Percentiles rank a stretch among this genome's conserved stretches.
These are phyloP conservation scores for Trematosphaeria pertusa DNA, from an alignment of 2,329 filamentous ascomycete species.

Conservation along the genomic window DNA sequence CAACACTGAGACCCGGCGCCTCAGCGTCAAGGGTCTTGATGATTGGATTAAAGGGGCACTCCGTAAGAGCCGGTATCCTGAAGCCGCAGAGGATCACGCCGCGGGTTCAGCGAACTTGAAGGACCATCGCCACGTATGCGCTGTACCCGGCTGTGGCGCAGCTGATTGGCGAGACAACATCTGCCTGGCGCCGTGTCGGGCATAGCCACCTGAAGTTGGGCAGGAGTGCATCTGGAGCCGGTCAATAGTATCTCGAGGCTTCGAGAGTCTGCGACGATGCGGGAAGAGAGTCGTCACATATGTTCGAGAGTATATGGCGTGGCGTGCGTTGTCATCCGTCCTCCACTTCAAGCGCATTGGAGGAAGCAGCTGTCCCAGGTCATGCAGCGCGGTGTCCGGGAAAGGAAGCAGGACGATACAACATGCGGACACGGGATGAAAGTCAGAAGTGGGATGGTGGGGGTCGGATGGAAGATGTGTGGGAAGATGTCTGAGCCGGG, in stretches of 20 bases:
- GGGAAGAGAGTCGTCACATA: conserved; percentile 1
- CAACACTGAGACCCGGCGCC: conserved; percentile 2
- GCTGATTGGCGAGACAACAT: conserved; percentile 27
- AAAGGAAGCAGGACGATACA: no score
- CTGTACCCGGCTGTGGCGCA: conserved; percentile 21
- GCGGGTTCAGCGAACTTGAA: conserved; percentile 18
- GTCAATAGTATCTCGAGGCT: conserved; percentile 8
- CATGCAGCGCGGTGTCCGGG: no score
- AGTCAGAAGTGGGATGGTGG: no score
- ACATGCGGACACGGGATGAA: no score
- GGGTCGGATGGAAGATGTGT: no score
- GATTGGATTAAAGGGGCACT: conserved; percentile 8
- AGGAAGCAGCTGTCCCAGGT: no score
- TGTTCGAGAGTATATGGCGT: conserved; percentile 4
- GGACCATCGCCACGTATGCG: conserved; percentile 17
- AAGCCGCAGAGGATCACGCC: conserved; percentile 5
- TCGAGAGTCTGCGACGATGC: not conserved
- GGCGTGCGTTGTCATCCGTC: no score
- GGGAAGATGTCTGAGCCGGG: no score
- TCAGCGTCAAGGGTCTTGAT: not conserved
- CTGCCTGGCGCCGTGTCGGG: conserved; percentile 30
- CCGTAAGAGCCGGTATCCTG: not conserved
- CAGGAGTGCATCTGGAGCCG: conserved; percentile 15
- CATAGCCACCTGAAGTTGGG: conserved; percentile 18
- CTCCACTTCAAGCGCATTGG: no score